Evolutionary conservation across 2,329 filamentous ascomycete genomes (phyloP), one percentile per base, ranked within the genome.

Genomic region (Aspergillus eucalypticola): DNA sequence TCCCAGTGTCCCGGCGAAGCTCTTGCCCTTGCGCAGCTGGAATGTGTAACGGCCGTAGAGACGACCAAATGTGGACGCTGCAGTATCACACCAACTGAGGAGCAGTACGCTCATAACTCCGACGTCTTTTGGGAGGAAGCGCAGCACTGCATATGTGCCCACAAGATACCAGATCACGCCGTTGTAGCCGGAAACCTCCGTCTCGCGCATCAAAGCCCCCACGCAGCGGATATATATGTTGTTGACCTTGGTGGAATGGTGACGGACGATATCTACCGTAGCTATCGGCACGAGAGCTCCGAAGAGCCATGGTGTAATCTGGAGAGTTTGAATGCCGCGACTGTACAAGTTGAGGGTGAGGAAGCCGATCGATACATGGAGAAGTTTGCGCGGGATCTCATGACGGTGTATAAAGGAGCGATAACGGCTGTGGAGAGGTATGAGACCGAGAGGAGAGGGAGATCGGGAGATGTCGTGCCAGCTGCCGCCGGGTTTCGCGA

Each of bases 301-400:
- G 75, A 98, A 88, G 46, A 99, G 84, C 72, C 90, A 92, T 0
- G 95, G 94, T 46, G 93, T 89, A 54, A 99, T 94, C 17, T 88
- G 79, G 19, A 81, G 81, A 0, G 91, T 86, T 75, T 96, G 92
- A 5, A 89, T 85, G 59, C 92, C 94, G 25, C 84, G 86, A 53
- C 86, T 83, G 76, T 98, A 99, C 39, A 98, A 85, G 80, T 89
- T 90, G 49, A 96, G 84, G 19, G 94, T 92, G 62, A 98, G 83
- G 79, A 98, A 98, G 57, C 95, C 95, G 73, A 99, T 99, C 51
- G 93, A 97, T 59, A 98, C 91, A 75, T 99, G 95, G 39, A 99
- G 83, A 42, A 88, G 81, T 77, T 99, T 99, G 69, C 95, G 89
- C 8, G 95, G 95, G 56, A 99, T 93, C 79, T 99, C 95, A 77